Conservation (phyloP, 2,329 filamentous ascomycete species). For the Cladosporium sp. region DNA sequence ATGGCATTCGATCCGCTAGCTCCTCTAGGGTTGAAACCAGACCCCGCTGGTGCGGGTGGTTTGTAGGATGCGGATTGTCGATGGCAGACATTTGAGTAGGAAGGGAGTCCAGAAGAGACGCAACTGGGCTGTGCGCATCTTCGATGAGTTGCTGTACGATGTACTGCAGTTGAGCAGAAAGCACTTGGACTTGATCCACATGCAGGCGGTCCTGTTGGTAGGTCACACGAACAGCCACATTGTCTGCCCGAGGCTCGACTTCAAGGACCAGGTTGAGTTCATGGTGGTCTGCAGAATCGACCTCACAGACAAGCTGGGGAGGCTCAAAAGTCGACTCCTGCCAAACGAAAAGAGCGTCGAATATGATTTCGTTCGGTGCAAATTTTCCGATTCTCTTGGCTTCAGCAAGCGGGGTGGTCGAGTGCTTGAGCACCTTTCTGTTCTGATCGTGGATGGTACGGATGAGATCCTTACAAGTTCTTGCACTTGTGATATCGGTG, state of each 20-base stretch:
- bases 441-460: constrained; percentile 60
- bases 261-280: constrained; percentile 76
- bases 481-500: constrained; percentile 44
- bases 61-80: constrained; percentile 34
- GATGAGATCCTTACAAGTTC: constrained; percentile 57
- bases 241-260: constrained; percentile 56
- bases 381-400: constrained; percentile 60
- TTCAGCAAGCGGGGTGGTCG: constrained; percentile 59
- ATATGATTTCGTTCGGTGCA: constrained; percentile 54
- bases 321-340: constrained; percentile 61
- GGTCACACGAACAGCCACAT: constrained; percentile 50
- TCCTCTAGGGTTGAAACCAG: constrained; percentile 23
- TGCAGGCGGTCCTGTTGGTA: constrained; percentile 54
- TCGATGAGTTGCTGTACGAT: constrained; percentile 44
- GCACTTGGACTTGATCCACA: constrained; percentile 47
- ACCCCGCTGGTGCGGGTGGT: constrained; percentile 22
- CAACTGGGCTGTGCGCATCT: constrained; percentile 31
- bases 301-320: constrained; percentile 44
- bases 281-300: constrained; percentile 62
- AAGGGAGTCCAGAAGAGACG: constrained; percentile 29
- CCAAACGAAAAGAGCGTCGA: constrained; percentile 77
- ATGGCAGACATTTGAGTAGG: constrained; percentile 33
- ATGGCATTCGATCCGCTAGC: constrained; percentile 48
- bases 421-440: constrained; percentile 60
- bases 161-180: constrained; percentile 59